Evolutionary conservation across 495 filamentous ascomycete genomes (phyloP).

Genomic region (Friedmanniomyces simplex): DNA sequence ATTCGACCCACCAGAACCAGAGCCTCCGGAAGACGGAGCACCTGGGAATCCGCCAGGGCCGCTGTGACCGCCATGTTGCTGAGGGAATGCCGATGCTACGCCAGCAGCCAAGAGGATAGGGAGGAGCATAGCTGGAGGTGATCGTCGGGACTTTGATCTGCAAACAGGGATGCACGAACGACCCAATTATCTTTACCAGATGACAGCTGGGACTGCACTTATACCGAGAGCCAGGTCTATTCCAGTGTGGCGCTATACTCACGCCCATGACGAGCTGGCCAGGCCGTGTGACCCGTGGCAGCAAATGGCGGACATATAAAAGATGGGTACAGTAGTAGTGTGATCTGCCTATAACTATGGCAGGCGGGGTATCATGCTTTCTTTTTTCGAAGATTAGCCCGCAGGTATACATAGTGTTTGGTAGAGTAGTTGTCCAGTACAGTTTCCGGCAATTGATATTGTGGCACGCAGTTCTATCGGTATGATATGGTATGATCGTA

Average conservation of each 20-base stretch:
- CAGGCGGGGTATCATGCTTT: too few species aligned
- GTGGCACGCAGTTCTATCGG: too few species aligned
- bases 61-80: not conserved
- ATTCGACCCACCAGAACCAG: too few species aligned
- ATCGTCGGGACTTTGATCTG: not conserved
- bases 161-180: not conserved
- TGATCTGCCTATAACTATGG: too few species aligned
- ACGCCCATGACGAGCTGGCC: not conserved
- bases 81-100: not conserved
- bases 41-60: not conserved
- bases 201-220: not conserved
- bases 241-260: not conserved
- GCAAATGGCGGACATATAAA: not conserved
- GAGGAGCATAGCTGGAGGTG: not conserved
- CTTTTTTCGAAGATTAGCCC: too few species aligned
- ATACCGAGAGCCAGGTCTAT: not conserved
- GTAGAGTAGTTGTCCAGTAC: too few species aligned
- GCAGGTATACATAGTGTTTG: too few species aligned
- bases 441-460: too few species aligned
- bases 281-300: not conserved
- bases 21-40: too few species aligned
- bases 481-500: too few species aligned
- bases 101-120: not conserved
- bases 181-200: not conserved
- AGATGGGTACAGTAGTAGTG: too few species aligned